Evolutionary conservation across 1,284 basidiomycete species (phyloP).

Genomic region (Exobasidium cylindrosporum): DNA sequence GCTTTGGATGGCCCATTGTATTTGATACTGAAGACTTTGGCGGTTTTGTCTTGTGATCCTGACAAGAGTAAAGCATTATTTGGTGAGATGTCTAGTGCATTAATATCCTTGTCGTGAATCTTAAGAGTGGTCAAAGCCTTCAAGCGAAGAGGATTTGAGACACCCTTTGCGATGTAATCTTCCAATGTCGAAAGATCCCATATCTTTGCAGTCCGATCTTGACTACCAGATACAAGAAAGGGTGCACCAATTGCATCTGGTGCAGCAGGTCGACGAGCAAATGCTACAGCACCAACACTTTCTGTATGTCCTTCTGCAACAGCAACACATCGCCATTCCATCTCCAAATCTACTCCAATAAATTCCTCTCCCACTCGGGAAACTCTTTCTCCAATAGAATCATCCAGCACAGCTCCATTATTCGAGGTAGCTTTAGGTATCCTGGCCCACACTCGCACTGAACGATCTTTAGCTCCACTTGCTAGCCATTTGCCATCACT

Average conservation of each 20-base stretch:
- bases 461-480: conserved; percentile 87
- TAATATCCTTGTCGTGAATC: conserved; percentile 98
- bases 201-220: conserved; percentile 96
- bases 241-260: conserved; percentile 19
- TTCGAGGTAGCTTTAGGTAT: conserved; percentile 40
- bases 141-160: conserved; percentile 9
- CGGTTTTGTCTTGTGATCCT: conserved; percentile 92
- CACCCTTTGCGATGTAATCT: background rate
- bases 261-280: conserved; percentile 55
- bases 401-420: background rate
- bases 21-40: conserved; percentile 80
- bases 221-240: conserved; percentile 78
- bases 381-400: background rate
- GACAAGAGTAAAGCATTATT: conserved; percentile 86
- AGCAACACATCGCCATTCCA: conserved; percentile 75
- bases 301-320: conserved; percentile 91
- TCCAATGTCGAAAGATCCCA: conserved; percentile 68
- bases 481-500: conserved; percentile 71
- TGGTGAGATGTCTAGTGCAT: conserved; percentile 86
- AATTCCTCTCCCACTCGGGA: background rate
- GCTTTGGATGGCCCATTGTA: conserved; percentile 58
- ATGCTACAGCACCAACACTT: conserved; percentile 83
- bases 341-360: conserved; percentile 3
- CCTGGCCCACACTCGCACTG: conserved; percentile 74
- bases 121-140: conserved; percentile 78